A percentile compares a stretch with the other conserved stretches of the same genome.
phyloP scores from a whole-genome alignment of 2,329 filamentous ascomycete species.

The Neospermospora avenae region DNA sequence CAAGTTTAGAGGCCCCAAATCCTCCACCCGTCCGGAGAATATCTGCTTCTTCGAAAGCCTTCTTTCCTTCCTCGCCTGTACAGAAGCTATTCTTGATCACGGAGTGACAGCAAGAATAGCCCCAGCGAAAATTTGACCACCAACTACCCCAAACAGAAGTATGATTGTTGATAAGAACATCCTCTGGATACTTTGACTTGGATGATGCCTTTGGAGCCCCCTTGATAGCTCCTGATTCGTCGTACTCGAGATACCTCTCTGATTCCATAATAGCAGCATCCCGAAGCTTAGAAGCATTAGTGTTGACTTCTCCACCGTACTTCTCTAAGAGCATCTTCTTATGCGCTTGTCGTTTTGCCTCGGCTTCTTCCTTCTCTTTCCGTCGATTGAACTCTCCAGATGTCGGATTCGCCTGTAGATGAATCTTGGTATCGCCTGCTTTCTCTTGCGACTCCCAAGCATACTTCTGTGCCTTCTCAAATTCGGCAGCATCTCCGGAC shows the following conservation, averaged over 20 bases:
- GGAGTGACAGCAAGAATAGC: slow-evolving; percentile 92
- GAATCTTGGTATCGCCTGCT: slow-evolving; percentile 72
- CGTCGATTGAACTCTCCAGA: slow-evolving; percentile 82
- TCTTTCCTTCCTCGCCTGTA: slow-evolving; percentile 84
- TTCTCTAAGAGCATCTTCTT: slow-evolving; percentile 73
- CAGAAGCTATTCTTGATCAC: slow-evolving; percentile 96
- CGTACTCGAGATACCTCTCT: slow-evolving; percentile 90
- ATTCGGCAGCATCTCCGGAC: slow-evolving; percentile 88
- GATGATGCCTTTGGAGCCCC: slow-evolving; percentile 72
- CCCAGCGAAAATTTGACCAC: slow-evolving; percentile 96
- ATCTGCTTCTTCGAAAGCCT: slow-evolving; percentile 75
- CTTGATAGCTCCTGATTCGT: slow-evolving; percentile 85
- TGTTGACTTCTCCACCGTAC: slow-evolving; percentile 69
- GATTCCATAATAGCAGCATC: slow-evolving; percentile 72
- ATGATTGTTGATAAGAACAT: slow-evolving; percentile 87
- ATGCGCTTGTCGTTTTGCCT: slow-evolving; percentile 63
- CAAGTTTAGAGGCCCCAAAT: slow-evolving; percentile 34
- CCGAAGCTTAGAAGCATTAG: slow-evolving; percentile 58
- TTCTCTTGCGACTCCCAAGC: slow-evolving; percentile 95
- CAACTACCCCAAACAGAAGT: slow-evolving; percentile 92
- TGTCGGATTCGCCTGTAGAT: slow-evolving; percentile 95
- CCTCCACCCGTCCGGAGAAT: slow-evolving; percentile 47
- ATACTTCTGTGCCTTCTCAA: slow-evolving; percentile 83
- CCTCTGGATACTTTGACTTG: slow-evolving; percentile 89
- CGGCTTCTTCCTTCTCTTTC: slow-evolving; percentile 71